Evolutionary conservation across 2,329 filamentous ascomycete genomes (phyloP).

Genomic region (Trichoderma citrinoviride): DNA sequence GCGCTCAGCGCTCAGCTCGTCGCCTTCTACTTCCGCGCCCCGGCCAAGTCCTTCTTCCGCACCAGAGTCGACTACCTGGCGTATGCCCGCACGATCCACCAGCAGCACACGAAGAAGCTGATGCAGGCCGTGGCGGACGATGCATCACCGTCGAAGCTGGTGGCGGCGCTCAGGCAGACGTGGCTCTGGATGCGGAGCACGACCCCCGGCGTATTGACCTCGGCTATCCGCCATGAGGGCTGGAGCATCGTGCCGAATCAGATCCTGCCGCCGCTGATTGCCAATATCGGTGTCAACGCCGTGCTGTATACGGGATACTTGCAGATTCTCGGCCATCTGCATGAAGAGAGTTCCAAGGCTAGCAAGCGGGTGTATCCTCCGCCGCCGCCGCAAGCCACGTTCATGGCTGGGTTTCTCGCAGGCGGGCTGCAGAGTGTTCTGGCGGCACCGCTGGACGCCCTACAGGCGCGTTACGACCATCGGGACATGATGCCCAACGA

Average conservation of each 20-base stretch:
- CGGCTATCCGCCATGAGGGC: constrained; percentile 66
- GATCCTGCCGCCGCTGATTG: constrained; percentile 71
- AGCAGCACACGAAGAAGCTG: constrained; percentile 40
- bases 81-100: constrained; percentile 54
- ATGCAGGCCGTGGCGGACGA: constrained; percentile 38
- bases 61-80: constrained; percentile 80
- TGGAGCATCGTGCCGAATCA: constrained; percentile 74
- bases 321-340: constrained; percentile 63
- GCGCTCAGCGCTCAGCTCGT: constrained; percentile 80
- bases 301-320: constrained; percentile 75
- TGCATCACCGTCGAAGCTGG: constrained; percentile 34
- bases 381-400: constrained; percentile 60
- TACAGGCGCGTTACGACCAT: constrained; percentile 70
- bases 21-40: constrained; percentile 87
- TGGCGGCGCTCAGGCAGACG: constrained; percentile 39
- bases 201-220: constrained; percentile 66
- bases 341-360: constrained; percentile 58
- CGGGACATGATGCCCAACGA: constrained; percentile 45
- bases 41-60: constrained; percentile 89
- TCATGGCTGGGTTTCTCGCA: constrained; percentile 67
- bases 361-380: constrained; percentile 68
- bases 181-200: constrained; percentile 58
- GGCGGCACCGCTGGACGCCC: constrained; percentile 71
- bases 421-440: constrained; percentile 68
- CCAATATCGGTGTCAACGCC: constrained; percentile 71